Conservation (phyloP, 2,329 filamentous ascomycete genomes). For the Pseudogymnoascus sp. region DNA sequence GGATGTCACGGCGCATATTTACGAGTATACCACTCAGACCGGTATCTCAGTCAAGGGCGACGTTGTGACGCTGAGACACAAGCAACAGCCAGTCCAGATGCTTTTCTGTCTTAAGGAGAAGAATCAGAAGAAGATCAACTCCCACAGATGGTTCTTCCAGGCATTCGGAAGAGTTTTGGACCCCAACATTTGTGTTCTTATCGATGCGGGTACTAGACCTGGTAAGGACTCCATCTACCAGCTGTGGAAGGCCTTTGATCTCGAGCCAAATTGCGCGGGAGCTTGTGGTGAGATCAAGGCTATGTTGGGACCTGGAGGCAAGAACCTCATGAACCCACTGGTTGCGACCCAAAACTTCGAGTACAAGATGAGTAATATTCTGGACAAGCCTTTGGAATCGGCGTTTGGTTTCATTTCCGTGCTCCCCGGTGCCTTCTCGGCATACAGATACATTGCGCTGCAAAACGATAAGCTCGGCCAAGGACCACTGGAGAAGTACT, state of each 20-base stretch:
- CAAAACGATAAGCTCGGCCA: slow-evolving; percentile 95
- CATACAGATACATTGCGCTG: slow-evolving; percentile 86
- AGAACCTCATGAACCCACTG: slow-evolving; percentile 84
- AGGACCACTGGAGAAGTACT: slow-evolving; percentile 92
- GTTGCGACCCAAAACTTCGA: slow-evolving; percentile 98
- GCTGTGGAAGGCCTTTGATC: slow-evolving; percentile 95
- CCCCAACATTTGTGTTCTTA: slow-evolving; percentile 91
- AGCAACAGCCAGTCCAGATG: slow-evolving; percentile 87
- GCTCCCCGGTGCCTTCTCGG: slow-evolving; percentile 94
- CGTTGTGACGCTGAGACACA: slow-evolving; percentile 71
- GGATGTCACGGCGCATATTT: slow-evolving; percentile 94
- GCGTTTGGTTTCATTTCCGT: slow-evolving; percentile 98
- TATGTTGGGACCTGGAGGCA: slow-evolving; percentile 77
- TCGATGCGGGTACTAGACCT: slow-evolving; percentile 93
- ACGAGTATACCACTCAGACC: slow-evolving; percentile 87
- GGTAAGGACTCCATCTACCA: slow-evolving; percentile 94
- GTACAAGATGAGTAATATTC: slow-evolving; percentile 99
- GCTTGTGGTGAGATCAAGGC: slow-evolving; percentile 99
- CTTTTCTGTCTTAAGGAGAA: slow-evolving; percentile 98
- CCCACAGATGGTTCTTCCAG: slow-evolving; percentile 97
- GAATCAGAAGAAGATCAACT: slow-evolving; percentile 99
- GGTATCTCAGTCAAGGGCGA: slow-evolving; percentile 84
- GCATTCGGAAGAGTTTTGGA: slow-evolving; percentile 88
- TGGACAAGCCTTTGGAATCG: slow-evolving; percentile 95
- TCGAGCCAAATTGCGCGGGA: slow-evolving; percentile 94